phyloP scores from a whole-genome alignment of 352 stramenopile species.

The Phytopythium sindhum region DNA sequence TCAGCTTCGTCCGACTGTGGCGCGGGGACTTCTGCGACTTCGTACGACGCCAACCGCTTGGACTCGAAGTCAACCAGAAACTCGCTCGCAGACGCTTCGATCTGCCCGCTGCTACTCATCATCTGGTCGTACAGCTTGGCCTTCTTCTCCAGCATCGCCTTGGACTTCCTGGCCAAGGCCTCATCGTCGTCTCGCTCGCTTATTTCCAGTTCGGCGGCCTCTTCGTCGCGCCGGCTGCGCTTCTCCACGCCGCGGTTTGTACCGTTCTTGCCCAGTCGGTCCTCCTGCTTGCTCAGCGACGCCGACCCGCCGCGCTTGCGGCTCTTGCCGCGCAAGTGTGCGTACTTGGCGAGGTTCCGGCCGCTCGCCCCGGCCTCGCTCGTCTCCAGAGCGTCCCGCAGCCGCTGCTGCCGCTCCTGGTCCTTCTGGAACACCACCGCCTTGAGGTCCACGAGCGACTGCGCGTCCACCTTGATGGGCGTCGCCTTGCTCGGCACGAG shows the following conservation, averaged over 20 bases:
- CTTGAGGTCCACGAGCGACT: slow-evolving; percentile 82
- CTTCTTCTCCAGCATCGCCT: slow-evolving; percentile 63
- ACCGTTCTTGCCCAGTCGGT: slow-evolving; percentile 16
- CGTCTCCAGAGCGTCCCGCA: slow-evolving; percentile 33
- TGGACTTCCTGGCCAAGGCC: slow-evolving; percentile 54
- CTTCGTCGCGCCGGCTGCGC: slow-evolving; percentile 49
- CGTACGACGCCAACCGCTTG: slow-evolving; percentile 32
- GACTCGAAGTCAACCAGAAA: slow-evolving; percentile 70
- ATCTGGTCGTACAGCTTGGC: slow-evolving; percentile 77
- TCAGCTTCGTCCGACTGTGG: slow-evolving; percentile 2
- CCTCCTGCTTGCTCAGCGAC: slow-evolving; percentile 12
- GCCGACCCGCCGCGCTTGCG: slow-evolving; percentile 14
- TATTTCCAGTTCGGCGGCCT: slow-evolving; percentile 32
- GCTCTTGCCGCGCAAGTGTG: slow-evolving; percentile 38
- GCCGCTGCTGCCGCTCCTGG: slow-evolving; percentile 61
- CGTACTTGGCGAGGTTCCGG: slow-evolving; percentile 27
- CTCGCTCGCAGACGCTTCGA: slow-evolving; percentile 18
- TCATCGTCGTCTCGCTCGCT: slow-evolving; percentile 60
- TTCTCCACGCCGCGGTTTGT: slow-evolving; percentile 61
- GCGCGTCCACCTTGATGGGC: slow-evolving; percentile 81
- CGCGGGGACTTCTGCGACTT: not conserved
- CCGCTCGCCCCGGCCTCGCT: slow-evolving; percentile 10
- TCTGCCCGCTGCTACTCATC: slow-evolving; percentile 20
- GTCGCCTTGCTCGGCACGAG: slow-evolving; percentile 90
- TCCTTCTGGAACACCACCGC: slow-evolving; percentile 83